Base-by-base conservation (phyloP, 768 basidiomycete genomes). In the Ephemerocybe angulata region DNA sequence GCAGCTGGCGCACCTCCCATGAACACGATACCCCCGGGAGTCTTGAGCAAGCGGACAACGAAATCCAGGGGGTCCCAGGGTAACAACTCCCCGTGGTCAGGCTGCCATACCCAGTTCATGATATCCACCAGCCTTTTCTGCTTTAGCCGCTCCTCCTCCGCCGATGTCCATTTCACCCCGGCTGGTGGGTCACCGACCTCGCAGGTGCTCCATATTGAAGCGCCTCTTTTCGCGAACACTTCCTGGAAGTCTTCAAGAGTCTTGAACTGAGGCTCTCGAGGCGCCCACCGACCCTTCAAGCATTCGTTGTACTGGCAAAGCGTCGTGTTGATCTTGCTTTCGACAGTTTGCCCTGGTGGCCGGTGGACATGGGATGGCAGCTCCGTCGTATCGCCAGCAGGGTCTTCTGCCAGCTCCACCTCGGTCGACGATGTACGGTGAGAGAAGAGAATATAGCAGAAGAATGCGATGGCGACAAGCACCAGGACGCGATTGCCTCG, bases 41-140 rank as follows among this genome's bases (percentile, higher is more conserved):
- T 57, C 41, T 33, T 55, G 17, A 63, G 35, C 30, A 63, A 35
- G 27, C 58, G 41, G 4, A 63, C 58, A 35, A 63, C 57, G 38
- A 63, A 58, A 17, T 58, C 56, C 7, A 54, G 27, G 3, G 57
- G 48, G 40, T 60, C 53, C 57, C 57, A 63, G 12, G 43, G 27
- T 24, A 44, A 35, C 59, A 56, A 52, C 50, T 24, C 38, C 28
- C 60, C 62, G 13, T 43, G 22, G 2, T 22, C 24, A 3, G 62
- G 62, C 37, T 50, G 40, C 62, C 62, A 63, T 4, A 63, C 62
- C 52, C 56, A 63, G 31, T 60, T 63, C 52, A 58, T 55, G n/a
- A 53, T 21, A 25, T 58, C 57, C 19, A 63, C 31, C 30, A 63
- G 13, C 33, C 62, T 41, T 38, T 60, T 29, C 25, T 60, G 44